Percentiles rank a stretch among this genome's conserved stretches.
phyloP scores from a whole-genome alignment of 768 basidiomycete genomes.

The Leccinellum albellum region DNA sequence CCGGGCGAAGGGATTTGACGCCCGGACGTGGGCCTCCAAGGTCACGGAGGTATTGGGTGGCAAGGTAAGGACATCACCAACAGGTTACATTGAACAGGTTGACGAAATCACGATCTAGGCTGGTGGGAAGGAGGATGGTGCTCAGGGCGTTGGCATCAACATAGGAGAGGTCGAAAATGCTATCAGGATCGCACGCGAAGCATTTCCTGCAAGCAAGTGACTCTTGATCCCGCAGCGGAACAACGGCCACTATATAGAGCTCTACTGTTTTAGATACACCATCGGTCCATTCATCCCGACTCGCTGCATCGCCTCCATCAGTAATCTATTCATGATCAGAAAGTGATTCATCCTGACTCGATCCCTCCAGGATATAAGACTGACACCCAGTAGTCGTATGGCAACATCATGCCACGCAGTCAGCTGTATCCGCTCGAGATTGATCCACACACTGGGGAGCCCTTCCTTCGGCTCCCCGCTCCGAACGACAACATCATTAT shows the following conservation, averaged over 20 bases:
- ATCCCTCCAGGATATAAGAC: neutral
- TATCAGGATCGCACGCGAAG: conserved; percentile 49
- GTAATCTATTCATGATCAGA: neutral
- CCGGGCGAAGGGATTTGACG: conserved; percentile 70
- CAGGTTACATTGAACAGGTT: neutral
- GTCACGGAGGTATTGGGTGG: conserved; percentile 83
- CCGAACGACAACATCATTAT: conserved; percentile 54
- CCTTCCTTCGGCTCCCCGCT: conserved; percentile 49
- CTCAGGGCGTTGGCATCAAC: conserved; percentile 82
- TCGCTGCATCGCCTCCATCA: neutral
- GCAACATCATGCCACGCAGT: conserved; percentile 10
- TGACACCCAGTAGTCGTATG: neutral
- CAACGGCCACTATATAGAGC: neutral
- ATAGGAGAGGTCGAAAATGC: conserved; percentile 64
- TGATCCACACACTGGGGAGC: conserved; percentile 44
- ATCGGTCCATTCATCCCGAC: neutral
- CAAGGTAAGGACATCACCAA: conserved; percentile 55
- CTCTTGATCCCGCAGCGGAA: neutral
- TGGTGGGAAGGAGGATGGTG: conserved; percentile 91
- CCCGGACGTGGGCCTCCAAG: conserved; percentile 80
- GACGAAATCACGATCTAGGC: conserved; percentile 47
- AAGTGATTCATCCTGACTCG: conserved; percentile 1
- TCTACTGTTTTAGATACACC: neutral
- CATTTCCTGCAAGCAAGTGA: conserved; percentile 25
- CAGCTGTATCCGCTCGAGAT: conserved; percentile 40